These are phyloP conservation scores for Lactuca sativa DNA, from an alignment of 129 eudicot species.

Conservation along the genomic window DNA sequence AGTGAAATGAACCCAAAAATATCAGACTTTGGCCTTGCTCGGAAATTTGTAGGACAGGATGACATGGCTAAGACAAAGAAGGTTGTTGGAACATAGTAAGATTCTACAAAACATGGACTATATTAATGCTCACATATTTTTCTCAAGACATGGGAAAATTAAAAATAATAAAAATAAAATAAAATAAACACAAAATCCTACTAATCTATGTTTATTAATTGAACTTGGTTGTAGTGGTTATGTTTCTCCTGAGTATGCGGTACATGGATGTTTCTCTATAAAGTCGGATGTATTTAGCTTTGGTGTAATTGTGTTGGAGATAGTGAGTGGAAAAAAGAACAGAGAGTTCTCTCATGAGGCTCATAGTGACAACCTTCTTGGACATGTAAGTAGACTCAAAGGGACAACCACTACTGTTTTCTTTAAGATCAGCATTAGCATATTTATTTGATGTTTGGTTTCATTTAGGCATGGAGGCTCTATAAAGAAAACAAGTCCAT, in stretches of 20 bases:
- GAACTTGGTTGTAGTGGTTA: constrained; percentile 23
- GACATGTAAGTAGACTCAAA: constrained; percentile 30
- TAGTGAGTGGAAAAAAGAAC: not conserved
- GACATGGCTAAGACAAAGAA: constrained; percentile 26
- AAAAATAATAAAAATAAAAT: too few relatives aligned
- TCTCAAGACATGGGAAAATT: not conserved
- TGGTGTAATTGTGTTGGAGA: too few relatives aligned
- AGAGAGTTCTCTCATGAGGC: constrained; percentile 29
- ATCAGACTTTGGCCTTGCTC: constrained; percentile 51
- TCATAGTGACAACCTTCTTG: constrained; percentile 39
- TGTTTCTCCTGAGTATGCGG: constrained; percentile 41
- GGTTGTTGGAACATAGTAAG: constrained; percentile 52
- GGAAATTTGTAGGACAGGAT: constrained; percentile 34
- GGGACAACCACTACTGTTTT: too few relatives aligned
- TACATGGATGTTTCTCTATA: constrained; percentile 24
- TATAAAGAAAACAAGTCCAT: constrained; percentile 3
- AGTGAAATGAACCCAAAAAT: constrained; percentile 39
- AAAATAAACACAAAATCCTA: too few relatives aligned
- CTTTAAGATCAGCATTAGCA: too few relatives aligned
- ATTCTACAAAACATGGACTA: not conserved
- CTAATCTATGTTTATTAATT: not conserved
- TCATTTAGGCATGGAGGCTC: constrained; percentile 29
- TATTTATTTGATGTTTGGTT: too few relatives aligned
- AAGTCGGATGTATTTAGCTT: constrained; percentile 16
- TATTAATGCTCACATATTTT: not conserved